Conservation (phyloP, 2,329 filamentous ascomycete species). For the Talaromyces sp. region DNA sequence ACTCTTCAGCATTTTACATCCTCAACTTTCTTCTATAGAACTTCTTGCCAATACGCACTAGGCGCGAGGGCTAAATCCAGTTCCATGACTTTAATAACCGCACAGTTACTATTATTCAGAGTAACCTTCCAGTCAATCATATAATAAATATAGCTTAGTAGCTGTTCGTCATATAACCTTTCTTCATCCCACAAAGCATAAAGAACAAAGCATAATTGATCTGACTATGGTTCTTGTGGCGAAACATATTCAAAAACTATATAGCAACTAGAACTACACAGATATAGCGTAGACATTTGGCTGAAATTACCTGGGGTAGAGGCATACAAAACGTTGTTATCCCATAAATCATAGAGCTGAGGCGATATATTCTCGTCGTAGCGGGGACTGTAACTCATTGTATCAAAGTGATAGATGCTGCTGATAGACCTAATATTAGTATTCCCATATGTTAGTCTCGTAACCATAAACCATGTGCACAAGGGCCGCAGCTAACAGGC, state of each 20-base stretch:
- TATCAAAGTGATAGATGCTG: background rate
- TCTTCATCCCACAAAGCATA: background rate
- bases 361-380: background rate
- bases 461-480: background rate
- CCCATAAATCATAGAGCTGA: conserved; percentile 11
- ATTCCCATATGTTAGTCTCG: background rate
- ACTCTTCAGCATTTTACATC: conserved; percentile 12
- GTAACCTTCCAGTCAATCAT: conserved; percentile 21
- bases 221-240: background rate
- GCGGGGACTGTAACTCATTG: background rate
- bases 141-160: conserved; percentile 15
- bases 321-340: conserved; percentile 16
- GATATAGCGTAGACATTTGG: background rate
- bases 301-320: conserved; percentile 18
- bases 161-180: conserved; percentile 19
- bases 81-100: conserved; percentile 28
- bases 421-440: background rate
- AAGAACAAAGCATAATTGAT: conserved; percentile 1
- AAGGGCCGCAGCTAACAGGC: background rate
- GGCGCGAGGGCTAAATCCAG: conserved; percentile 16
- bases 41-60: conserved; percentile 16
- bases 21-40: conserved; percentile 14
- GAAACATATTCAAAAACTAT: conserved; percentile 1
- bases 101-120: conserved; percentile 21
- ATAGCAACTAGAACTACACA: conserved; percentile 1